Evolutionary conservation across 768 basidiomycete species (phyloP).

Genomic region (Leccinum variicolor): DNA sequence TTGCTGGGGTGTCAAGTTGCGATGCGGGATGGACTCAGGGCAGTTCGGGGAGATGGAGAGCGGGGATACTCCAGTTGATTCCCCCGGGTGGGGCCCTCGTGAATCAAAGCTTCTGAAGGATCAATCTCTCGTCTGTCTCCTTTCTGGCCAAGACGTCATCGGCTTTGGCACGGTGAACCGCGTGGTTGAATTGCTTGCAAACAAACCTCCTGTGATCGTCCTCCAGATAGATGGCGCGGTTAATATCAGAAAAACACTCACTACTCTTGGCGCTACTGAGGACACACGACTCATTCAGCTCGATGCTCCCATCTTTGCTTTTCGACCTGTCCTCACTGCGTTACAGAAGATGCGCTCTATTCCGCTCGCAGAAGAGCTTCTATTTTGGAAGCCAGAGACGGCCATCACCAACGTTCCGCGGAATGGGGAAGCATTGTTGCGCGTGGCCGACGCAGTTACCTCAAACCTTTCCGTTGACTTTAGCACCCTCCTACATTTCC

Average conservation of each 20-base stretch:
- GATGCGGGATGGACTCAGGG: conserved; percentile 33
- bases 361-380: conserved; percentile 48
- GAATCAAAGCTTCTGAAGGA: conserved; percentile 43
- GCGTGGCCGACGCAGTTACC: conserved; percentile 22
- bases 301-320: conserved; percentile 57
- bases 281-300: conserved; percentile 49
- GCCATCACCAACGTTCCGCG: neutral
- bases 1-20: conserved; percentile 42
- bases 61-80: conserved; percentile 30
- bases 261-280: conserved; percentile 31
- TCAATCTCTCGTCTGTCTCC: conserved; percentile 51
- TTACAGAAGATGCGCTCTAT: conserved; percentile 43
- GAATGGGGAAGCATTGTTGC: conserved; percentile 3
- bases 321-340: conserved; percentile 56
- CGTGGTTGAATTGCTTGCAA: conserved; percentile 49
- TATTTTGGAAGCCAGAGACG: conserved; percentile 45
- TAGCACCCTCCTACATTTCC: conserved; percentile 29
- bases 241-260: conserved; percentile 37
- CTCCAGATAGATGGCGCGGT: conserved; percentile 48
- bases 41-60: conserved; percentile 29
- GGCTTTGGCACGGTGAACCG: conserved; percentile 54
- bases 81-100: conserved; percentile 31
- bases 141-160: conserved; percentile 44
- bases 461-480: conserved; percentile 39
- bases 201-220: conserved; percentile 47